Evolutionary conservation across 768 basidiomycete genomes (phyloP).

Genomic region (Russula compacta): DNA sequence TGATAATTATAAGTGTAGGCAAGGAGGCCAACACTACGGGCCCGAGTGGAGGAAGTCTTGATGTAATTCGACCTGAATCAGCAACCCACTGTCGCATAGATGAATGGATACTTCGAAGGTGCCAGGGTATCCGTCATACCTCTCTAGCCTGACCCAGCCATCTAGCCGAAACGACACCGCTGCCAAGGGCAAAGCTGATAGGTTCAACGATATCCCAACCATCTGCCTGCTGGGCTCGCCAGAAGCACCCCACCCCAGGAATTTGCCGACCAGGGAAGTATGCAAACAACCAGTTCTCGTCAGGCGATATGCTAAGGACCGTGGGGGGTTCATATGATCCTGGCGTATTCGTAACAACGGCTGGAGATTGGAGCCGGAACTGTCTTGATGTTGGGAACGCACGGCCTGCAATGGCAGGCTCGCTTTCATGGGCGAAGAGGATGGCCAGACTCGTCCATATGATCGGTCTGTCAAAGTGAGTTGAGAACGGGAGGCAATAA

Average conservation of each 20-base stretch:
- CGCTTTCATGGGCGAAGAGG: slow-evolving; percentile 56
- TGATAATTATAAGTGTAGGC: slow-evolving; percentile 14
- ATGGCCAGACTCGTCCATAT: slow-evolving; percentile 63
- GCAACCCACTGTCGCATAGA: slow-evolving; percentile 10
- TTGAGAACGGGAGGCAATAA: neutral
- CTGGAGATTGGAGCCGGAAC: slow-evolving; percentile 48
- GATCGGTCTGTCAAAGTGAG: slow-evolving; percentile 41
- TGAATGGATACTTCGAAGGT: neutral
- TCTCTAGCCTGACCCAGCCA: slow-evolving; percentile 58
- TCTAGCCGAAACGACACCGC: slow-evolving; percentile 49
- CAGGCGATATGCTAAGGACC: slow-evolving; percentile 49
- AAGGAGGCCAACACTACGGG: slow-evolving; percentile 10
- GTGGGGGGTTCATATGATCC: slow-evolving; percentile 51
- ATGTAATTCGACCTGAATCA: neutral
- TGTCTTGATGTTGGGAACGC: slow-evolving; percentile 65
- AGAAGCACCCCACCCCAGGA: slow-evolving; percentile 57
- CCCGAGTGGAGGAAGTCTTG: slow-evolving; percentile 18
- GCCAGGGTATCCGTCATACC: slow-evolving; percentile 29
- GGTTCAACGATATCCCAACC: slow-evolving; percentile 50
- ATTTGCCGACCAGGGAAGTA: slow-evolving; percentile 55
- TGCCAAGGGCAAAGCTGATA: slow-evolving; percentile 42
- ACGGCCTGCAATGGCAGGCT: slow-evolving; percentile 50
- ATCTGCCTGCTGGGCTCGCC: slow-evolving; percentile 55
- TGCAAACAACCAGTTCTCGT: slow-evolving; percentile 60
- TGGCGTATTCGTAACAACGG: slow-evolving; percentile 38